Conservation (phyloP, 2,329 filamentous ascomycete species). For the Penicillium frequentans region DNA sequence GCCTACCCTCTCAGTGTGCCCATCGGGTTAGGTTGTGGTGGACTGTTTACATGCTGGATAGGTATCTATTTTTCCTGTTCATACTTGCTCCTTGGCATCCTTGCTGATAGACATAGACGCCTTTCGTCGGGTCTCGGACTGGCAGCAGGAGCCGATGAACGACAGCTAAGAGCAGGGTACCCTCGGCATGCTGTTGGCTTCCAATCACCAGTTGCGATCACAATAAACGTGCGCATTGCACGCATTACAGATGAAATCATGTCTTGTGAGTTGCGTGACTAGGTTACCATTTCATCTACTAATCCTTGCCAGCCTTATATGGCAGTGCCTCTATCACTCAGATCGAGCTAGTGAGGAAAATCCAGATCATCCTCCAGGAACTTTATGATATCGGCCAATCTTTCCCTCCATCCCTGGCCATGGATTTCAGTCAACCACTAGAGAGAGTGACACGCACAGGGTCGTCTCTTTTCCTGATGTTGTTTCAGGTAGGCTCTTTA, state of each 20-base stretch:
- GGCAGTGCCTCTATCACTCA: conserved; percentile 21
- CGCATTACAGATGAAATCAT: conserved; percentile 24
- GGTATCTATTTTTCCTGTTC: conserved; percentile 4
- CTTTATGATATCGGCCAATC: conserved; percentile 15
- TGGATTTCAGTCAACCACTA: conserved; percentile 19
- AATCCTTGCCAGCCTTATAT: conserved; percentile 13
- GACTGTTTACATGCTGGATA: conserved; percentile 26
- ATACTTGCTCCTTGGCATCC: background rate
- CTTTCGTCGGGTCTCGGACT: conserved; percentile 20
- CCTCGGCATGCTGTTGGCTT: conserved; percentile 16
- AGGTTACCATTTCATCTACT: background rate
- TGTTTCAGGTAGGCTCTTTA: conserved; percentile 11
- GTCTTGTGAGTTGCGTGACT: conserved; percentile 10
- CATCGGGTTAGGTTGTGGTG: conserved; percentile 24
- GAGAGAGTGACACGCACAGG: conserved; percentile 19
- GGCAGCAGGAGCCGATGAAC: conserved; percentile 20
- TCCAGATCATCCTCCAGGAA: conserved; percentile 17
- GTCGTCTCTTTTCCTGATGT: conserved; percentile 22
- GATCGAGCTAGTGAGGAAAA: conserved; percentile 16
- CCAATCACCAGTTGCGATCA: conserved; percentile 18
- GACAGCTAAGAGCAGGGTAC: conserved; percentile 15
- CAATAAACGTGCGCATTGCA: conserved; percentile 21
- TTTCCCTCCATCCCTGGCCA: conserved; percentile 11
- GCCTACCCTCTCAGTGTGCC: conserved; percentile 20
- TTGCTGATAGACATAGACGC: conserved; percentile 10